A percentile compares a stretch with the other conserved stretches of the same genome.
Conservation (phyloP, 176 grass and related monocot species). For the Pharus latifolius region DNA sequence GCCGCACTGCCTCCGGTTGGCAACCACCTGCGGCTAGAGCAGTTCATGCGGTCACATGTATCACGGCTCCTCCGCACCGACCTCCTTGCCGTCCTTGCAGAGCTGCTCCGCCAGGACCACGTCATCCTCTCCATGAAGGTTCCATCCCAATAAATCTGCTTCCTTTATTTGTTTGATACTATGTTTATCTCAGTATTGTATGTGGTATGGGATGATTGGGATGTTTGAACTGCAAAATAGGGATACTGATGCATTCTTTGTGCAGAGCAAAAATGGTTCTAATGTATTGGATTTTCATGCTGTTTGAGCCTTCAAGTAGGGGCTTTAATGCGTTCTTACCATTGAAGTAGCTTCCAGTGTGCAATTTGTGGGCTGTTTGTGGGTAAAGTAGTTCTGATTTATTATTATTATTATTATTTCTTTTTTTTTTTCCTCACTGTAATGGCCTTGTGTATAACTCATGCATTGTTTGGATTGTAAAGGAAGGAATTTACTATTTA, state of each 20-base stretch:
- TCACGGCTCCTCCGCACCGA: slow-evolving; percentile 72
- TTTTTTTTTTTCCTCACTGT: too few relatives aligned
- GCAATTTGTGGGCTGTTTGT: background rate
- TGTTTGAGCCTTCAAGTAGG: background rate
- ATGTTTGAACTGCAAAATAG: background rate
- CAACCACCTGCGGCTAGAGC: slow-evolving; percentile 32
- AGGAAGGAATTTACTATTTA: background rate
- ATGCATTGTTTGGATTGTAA: background rate
- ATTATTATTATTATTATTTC: too few relatives aligned
- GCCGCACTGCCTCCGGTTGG: slow-evolving; percentile 27
- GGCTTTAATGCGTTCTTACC: background rate
- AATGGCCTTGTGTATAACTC: background rate
- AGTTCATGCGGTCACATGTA: slow-evolving; percentile 71
- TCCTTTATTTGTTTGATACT: background rate
- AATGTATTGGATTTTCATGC: background rate
- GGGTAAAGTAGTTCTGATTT: background rate
- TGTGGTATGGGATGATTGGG: too few relatives aligned
- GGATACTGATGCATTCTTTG: background rate
- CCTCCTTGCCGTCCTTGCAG: slow-evolving; percentile 72
- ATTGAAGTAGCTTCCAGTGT: background rate
- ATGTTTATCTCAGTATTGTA: background rate
- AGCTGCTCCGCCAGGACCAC: slow-evolving; percentile 83
- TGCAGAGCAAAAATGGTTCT: background rate
- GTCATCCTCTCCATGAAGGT: slow-evolving; percentile 81
- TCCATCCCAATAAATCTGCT: background rate